Base-by-base conservation (phyloP, 495 filamentous ascomycete species). In the Saxophila tyrrhenica region DNA sequence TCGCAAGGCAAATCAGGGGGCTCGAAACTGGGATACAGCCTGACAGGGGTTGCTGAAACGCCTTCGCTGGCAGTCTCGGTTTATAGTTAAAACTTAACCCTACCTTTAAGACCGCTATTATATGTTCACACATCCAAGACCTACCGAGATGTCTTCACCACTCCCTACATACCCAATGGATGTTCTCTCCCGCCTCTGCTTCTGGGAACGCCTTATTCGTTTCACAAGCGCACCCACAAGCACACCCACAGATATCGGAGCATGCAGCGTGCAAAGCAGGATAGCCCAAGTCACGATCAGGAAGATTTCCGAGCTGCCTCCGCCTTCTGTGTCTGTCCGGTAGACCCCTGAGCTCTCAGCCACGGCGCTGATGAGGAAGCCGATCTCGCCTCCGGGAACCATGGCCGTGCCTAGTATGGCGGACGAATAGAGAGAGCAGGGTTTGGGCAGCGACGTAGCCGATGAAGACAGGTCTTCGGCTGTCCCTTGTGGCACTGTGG, bases 371-470 rank as follows among this genome's bases (percentile, higher is more conserved):
- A 92, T 86, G 20, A 91, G 68, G 52, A 87, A 86, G 0, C 85
- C 86, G 23, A 91, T 84, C 62, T 94, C 86, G 2, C 86, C 87
- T 32, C 85, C 75, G 0, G 87, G 79, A 0, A 84, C 77, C 85
- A 90, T 90, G 0, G 84, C 77, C 35, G 71, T 62, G 0, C 75
- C 73, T 15, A 87, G 58, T 8, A 87, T 79, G 0, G 73, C 65
- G 1, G 80, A 65, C 7, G 82, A 80, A 47, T 84, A 81, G 2
- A 83, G 68, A 3, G 78, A 82, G 32, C 72, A 70, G 0, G 76
- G 41, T 21, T 44, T 44, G 7, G 41, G 41, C 7, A 44, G 41
- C 3, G 15, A n/a, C n/a, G n/a, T n/a, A n/a, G n/a, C n/a, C n/a
- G n/a, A n/a, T n/a, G n/a, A n/a, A n/a, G 75, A 25, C 76, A 76